These are phyloP conservation scores for Agrostemma githago DNA, from an alignment of 148 eudicot genomes.

Conservation along the genomic window DNA sequence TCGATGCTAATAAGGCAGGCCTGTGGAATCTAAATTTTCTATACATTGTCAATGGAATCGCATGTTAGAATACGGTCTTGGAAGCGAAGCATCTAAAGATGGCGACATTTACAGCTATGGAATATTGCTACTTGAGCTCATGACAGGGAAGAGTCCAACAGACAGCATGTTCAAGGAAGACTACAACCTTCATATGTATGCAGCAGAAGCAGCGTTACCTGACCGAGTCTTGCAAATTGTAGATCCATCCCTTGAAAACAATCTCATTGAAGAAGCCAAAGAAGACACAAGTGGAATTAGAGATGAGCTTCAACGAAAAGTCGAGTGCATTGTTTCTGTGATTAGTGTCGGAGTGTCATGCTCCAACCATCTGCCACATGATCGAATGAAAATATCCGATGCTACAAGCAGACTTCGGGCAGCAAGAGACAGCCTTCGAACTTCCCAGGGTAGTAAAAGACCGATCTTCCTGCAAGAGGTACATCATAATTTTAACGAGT, in stretches of 20 bases:
- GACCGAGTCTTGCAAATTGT: no score
- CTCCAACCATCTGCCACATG: constrained; percentile 3
- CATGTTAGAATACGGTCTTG: background rate
- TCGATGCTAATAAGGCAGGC: background rate
- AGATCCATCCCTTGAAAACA: no score
- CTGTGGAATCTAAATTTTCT: background rate
- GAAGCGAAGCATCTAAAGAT: background rate
- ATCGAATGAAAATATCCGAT: constrained; percentile 10
- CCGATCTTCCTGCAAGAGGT: background rate
- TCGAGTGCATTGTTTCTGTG: constrained; percentile 7
- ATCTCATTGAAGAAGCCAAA: background rate
- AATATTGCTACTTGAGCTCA: background rate
- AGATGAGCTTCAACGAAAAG: background rate
- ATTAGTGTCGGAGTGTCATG: constrained; percentile 16
- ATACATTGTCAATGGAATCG: background rate
- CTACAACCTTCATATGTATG: no score
- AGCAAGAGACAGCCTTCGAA: constrained; percentile 7
- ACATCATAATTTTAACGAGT: background rate
- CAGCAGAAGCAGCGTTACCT: no score
- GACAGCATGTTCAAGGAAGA: background rate
- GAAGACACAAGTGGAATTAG: background rate
- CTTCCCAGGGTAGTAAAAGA: background rate
- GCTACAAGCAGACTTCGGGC: background rate
- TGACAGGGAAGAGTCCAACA: background rate
- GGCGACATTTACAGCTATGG: background rate